Evolutionary conservation across 1,284 basidiomycete species (phyloP).

Genomic region (Austroboletus niveus): DNA sequence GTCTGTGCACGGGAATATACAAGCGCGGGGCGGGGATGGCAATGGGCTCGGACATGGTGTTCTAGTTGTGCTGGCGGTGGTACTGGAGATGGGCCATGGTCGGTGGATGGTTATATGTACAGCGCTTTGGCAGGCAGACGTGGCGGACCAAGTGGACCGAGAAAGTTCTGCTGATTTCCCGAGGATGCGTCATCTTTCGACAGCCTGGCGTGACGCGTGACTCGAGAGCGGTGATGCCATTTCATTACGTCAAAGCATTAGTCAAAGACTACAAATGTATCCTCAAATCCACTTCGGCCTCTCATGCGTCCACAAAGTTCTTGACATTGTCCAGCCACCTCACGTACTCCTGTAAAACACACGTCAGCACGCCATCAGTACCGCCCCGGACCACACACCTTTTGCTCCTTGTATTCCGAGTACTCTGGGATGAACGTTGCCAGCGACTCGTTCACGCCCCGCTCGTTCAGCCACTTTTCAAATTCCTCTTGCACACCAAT

Average conservation of each 20-base stretch:
- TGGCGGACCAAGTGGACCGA: constrained; percentile 1
- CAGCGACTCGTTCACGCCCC: constrained; percentile 81
- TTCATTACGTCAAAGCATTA: constrained; percentile 11
- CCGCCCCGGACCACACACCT: constrained; percentile 42
- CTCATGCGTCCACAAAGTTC: constrained; percentile 74
- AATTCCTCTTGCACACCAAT: constrained; percentile 64
- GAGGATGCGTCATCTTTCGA: neutral
- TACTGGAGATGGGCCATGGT: neutral
- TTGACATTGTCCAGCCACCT: constrained; percentile 86
- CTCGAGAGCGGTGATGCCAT: constrained; percentile 19
- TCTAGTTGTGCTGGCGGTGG: neutral
- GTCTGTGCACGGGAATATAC: constrained; percentile 29
- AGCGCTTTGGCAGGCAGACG: constrained; percentile 1
- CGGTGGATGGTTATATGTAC: neutral
- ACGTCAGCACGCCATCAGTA: constrained; percentile 2
- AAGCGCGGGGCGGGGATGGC: constrained; percentile 3
- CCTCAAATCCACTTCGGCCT: neutral
- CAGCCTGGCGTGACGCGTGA: neutral
- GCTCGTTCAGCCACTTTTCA: constrained; percentile 39
- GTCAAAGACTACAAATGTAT: constrained; percentile 8
- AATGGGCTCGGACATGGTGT: constrained; percentile 21
- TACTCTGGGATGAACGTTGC: constrained; percentile 85
- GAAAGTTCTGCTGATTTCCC: constrained; percentile 23
- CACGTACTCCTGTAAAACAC: constrained; percentile 76
- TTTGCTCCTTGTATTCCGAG: constrained; percentile 88